Evolutionary conservation across 169 alveolate genomes (phyloP), one percentile per base, ranked within the genome.

Genomic region (Nephromyces sp.): DNA sequence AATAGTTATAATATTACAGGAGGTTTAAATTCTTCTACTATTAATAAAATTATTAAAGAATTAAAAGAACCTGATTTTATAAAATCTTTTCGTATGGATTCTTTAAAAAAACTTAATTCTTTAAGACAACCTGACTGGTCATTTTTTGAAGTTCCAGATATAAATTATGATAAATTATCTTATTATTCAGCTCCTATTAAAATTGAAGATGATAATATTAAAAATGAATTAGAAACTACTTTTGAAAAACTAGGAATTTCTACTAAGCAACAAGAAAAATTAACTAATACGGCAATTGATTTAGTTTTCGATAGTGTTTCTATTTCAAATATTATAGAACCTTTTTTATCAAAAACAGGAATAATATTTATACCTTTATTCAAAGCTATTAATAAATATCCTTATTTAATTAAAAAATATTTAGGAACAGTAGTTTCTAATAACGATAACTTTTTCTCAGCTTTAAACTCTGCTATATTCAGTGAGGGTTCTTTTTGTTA

Each of bases 221-320:
- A 25, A 30, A 30, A 3, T 28, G 22, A 32, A 15, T 65, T 74
- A 21, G 33, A 32, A 67, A 21, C 25, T 8, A 62, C 52, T 32
- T 63, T 28, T 5, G 75, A 76, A 25, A 69, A 77, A 25, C 29
- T 69, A 35, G 61, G 71, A 21, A 32, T 77, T 21, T 22, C 57
- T 29, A 21, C 31, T 1, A 24, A 52, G 8, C 61, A 64, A 27
- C 25, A 31, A 29, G 64, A 78, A 35, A 21, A 35, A 27, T 1
- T 74, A 27, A 21, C 70, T 32, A 43, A 15, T 21, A 33, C 32
- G 25, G 77, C 81, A 2, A 32, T 75, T 1, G 80, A 77, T 71
- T 53, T 72, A 30, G 76, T 77, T 4, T 71, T 63, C 29, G 84
- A 77, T 64, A 64, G 75, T 71, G 70, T 77, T n/a, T 77, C 84